These are phyloP conservation scores for Fomitopsis pulvina DNA, from an alignment of 768 basidiomycete species.

Conservation along the genomic window DNA sequence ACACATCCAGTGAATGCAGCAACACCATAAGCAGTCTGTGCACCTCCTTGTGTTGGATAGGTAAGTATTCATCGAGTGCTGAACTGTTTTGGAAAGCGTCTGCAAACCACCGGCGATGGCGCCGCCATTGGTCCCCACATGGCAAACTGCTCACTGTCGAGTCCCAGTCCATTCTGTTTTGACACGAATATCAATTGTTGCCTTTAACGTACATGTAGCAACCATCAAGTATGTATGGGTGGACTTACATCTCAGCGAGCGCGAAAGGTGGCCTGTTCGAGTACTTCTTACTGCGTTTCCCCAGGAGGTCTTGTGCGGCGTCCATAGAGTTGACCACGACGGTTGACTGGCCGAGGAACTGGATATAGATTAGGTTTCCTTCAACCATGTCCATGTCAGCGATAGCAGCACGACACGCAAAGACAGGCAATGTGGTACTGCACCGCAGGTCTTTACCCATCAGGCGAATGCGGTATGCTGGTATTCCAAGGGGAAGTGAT, in stretches of 20 bases:
- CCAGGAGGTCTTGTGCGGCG: constrained; percentile 19
- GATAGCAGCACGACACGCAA: neutral
- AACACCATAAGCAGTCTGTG: constrained; percentile 21
- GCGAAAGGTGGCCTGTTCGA: constrained; percentile 18
- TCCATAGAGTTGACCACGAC: constrained; percentile 18
- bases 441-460: constrained; percentile 25
- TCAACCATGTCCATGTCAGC: too few species aligned
- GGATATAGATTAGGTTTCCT: constrained; percentile 17
- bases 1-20: constrained; percentile 19
- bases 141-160: constrained; percentile 15
- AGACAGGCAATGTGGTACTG: neutral
- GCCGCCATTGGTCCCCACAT: constrained; percentile 23
- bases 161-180: constrained; percentile 14
- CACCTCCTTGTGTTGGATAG: constrained; percentile 21
- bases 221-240: constrained; percentile 13
- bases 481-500: constrained; percentile 19
- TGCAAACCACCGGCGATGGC: constrained; percentile 24
- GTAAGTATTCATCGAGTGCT: constrained; percentile 15
- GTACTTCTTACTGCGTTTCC: constrained; percentile 21
- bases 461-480: constrained; percentile 19
- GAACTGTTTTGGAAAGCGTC: constrained; percentile 3
- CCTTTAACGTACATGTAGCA: too few species aligned
- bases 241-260: constrained; percentile 16
- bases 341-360: constrained; percentile 11
- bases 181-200: too few species aligned